These are phyloP conservation scores for Metschnikowia bowlesiae DNA, from an alignment of 805 yeast species.

Conservation along the genomic window DNA sequence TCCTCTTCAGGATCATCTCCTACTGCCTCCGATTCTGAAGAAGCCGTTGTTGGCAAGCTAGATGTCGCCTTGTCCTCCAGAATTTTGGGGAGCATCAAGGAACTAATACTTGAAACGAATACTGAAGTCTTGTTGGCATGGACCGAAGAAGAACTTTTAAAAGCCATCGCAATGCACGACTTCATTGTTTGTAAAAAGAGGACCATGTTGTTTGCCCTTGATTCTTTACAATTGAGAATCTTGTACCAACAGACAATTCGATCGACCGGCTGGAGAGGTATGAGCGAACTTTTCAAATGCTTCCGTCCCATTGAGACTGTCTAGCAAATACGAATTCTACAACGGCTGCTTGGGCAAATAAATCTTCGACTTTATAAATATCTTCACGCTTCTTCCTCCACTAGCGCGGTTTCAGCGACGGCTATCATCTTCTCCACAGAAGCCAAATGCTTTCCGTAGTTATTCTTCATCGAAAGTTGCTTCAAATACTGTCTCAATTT, in stretches of 20 bases:
- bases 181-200: conserved; percentile 7
- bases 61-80: conserved; percentile 5
- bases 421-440: conserved; percentile 71
- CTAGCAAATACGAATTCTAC: not conserved
- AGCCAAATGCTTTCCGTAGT: conserved; percentile 78
- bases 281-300: conserved; percentile 1
- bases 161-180: conserved; percentile 11
- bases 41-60: conserved; percentile 1
- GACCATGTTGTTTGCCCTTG: conserved; percentile 5
- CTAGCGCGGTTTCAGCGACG: conserved; percentile 47
- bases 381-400: conserved; percentile 23
- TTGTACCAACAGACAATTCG: conserved; percentile 7
- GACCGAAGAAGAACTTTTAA: conserved; percentile 15
- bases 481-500: conserved; percentile 79
- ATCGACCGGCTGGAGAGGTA: conserved; percentile 4
- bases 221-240: conserved; percentile 8
- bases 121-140: conserved; percentile 7
- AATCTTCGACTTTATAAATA: not conserved
- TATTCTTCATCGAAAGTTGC: conserved; percentile 56
- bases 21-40: conserved; percentile 11
- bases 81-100: conserved; percentile 1
- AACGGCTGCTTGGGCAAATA: no score
- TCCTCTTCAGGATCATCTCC: conserved; percentile 9
- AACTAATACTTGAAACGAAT: conserved; percentile 1
- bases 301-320: conserved; percentile 4